phyloP scores from a whole-genome alignment of 352 stramenopile species.

The Globisporangium nodosum region DNA sequence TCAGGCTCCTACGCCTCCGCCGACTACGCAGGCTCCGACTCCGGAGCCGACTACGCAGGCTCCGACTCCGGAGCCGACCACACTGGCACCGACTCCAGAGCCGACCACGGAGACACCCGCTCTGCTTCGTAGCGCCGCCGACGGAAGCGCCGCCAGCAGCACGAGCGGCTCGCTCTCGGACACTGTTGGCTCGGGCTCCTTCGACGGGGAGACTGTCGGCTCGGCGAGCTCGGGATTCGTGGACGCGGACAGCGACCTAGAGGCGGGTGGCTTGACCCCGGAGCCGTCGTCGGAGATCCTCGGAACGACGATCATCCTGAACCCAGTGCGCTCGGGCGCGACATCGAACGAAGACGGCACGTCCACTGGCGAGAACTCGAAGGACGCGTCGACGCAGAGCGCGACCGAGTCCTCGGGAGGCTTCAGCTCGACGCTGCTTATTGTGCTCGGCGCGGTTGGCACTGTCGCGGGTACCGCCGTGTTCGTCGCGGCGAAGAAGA shows the following conservation, averaged over 20 bases:
- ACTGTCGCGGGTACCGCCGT: conserved; percentile 14
- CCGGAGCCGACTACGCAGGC: conserved; percentile 6
- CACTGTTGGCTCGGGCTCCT: conserved; percentile 4
- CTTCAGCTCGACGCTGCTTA: conserved; percentile 7
- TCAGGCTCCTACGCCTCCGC: conserved; percentile 3
- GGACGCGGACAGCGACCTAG: not conserved
- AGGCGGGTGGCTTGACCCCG: conserved; percentile 7
- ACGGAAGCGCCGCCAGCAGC: not conserved
- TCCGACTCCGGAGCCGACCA: conserved; percentile 9
- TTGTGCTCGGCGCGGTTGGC: conserved; percentile 16
- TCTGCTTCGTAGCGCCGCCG: conserved; percentile 1
- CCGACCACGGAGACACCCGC: conserved; percentile 4
- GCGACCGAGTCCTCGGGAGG: not conserved
- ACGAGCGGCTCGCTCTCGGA: conserved; percentile 2
- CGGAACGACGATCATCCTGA: conserved; percentile 4
- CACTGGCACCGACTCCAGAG: conserved; percentile 1
- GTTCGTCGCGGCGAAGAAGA: conserved; percentile 31
- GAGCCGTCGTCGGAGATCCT: conserved; percentile 1
- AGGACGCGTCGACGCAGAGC: conserved; percentile 9
- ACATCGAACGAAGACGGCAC: not conserved
- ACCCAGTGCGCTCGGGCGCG: not conserved
- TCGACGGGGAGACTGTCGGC: not conserved
- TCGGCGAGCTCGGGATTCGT: not conserved
- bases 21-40: conserved; percentile 7
- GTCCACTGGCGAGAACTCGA: conserved; percentile 1